phyloP scores from a whole-genome alignment of 495 filamentous ascomycete species.

The Talaromyces nanjingensis region DNA sequence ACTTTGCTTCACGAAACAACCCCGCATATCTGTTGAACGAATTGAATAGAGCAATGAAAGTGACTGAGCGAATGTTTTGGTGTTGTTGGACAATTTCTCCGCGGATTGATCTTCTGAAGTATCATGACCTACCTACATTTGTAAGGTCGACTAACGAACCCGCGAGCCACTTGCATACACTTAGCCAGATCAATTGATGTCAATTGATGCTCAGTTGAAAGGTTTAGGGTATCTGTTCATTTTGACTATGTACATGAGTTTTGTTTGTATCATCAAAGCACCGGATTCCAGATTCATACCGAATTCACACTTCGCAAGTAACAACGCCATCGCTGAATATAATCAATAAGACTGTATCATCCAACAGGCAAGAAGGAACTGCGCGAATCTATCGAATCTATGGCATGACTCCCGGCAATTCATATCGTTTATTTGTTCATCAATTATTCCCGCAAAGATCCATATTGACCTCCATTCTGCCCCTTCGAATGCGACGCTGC shows the following conservation, averaged over 20 bases:
- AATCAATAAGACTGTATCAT: background rate
- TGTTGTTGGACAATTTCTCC: background rate
- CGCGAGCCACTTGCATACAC: background rate
- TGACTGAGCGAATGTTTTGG: background rate
- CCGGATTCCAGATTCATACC: background rate
- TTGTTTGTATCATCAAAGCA: background rate
- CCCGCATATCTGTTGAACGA: background rate
- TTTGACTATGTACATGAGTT: background rate
- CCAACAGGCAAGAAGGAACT: background rate
- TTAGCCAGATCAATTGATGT: background rate
- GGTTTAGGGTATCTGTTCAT: background rate
- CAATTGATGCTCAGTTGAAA: background rate
- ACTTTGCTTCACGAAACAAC: background rate
- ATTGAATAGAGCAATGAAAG: background rate
- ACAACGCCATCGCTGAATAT: background rate
- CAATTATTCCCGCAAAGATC: background rate
- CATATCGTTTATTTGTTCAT: background rate
- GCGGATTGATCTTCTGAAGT: background rate
- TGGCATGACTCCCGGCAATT: background rate
- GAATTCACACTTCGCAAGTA: background rate
- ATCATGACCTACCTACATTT: too few relatives aligned
- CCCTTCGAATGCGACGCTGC: conserved; percentile 25
- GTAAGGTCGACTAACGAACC: background rate
- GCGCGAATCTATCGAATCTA: background rate
- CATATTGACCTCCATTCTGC: conserved; percentile 12